phyloP scores from a whole-genome alignment of 2,329 filamentous ascomycete genomes.

The Graphiopsis chlorocephala region DNA sequence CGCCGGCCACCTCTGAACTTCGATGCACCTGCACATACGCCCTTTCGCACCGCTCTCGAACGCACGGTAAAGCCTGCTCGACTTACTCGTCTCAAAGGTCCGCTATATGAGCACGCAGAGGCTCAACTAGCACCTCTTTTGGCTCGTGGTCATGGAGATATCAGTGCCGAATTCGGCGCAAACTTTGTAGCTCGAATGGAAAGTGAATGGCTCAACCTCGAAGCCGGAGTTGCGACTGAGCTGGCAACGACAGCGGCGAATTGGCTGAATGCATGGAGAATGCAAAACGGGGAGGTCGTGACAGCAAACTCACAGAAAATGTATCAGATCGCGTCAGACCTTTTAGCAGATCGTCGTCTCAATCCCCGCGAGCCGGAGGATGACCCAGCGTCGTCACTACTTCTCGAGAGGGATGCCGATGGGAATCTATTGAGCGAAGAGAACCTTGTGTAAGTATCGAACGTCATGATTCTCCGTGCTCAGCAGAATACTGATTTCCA shows the following conservation, averaged over 20 bases:
- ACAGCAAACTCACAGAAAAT: not conserved
- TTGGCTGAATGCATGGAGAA: constrained; percentile 6
- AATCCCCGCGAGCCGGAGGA: not conserved
- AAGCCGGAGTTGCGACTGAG: not conserved
- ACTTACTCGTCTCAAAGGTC: not conserved
- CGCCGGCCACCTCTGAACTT: constrained; percentile 1
- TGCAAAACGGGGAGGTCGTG: not conserved
- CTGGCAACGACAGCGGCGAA: not conserved
- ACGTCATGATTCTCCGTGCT: no score
- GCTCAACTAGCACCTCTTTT: not conserved
- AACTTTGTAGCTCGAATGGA: constrained; percentile 1
- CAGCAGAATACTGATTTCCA: not conserved
- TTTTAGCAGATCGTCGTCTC: not conserved
- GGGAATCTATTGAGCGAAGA: not conserved
- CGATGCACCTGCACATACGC: not conserved
- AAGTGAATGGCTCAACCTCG: not conserved
- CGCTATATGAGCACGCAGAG: not conserved
- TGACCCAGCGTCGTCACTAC: not conserved
- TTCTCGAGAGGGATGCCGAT: not conserved
- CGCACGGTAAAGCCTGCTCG: constrained; percentile 1
- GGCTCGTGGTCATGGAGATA: not conserved
- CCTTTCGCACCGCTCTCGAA: not conserved
- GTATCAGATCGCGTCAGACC: not conserved
- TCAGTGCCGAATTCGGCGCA: not conserved
- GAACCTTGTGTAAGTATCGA: not conserved